Percentiles rank a stretch among this genome's conserved stretches.
These are phyloP conservation scores for Saccharomyces hybrid DNA, from an alignment of 1,139 yeast genomes.

Conservation along the genomic window DNA sequence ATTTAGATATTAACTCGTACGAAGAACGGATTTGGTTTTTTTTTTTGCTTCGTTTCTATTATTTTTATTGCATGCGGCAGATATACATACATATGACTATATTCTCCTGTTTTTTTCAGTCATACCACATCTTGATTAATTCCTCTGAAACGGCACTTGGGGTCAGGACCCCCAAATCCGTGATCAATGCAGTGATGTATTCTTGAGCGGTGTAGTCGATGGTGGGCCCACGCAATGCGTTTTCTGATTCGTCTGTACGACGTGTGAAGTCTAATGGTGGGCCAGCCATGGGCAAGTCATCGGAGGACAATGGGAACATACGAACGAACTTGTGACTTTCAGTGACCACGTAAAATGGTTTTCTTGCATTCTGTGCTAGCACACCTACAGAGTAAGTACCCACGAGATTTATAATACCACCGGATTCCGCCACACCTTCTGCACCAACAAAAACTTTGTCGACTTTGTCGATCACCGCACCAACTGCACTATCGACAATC, in stretches of 20 bases:
- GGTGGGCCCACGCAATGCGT: conserved; percentile 38
- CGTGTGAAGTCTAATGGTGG: conserved; percentile 39
- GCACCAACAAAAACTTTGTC: conserved; percentile 96
- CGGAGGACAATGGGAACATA: conserved; percentile 88
- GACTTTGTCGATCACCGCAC: conserved; percentile 82
- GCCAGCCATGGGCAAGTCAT: conserved; percentile 69
- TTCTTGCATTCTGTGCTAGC: conserved; percentile 79
- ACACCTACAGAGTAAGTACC: conserved; percentile 96
- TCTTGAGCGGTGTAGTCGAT: conserved; percentile 96
- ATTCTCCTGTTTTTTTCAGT: conserved; percentile 33
- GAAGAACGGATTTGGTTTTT: neutral
- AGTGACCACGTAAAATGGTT: conserved; percentile 89
- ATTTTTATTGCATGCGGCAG: neutral
- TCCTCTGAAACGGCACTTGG: conserved; percentile 98
- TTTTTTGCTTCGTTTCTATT: neutral
- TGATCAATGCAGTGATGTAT: conserved; percentile 87
- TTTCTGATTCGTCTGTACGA: conserved; percentile 28
- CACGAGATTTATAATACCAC: conserved; percentile 92
- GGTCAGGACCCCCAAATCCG: conserved; percentile 92
- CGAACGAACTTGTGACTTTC: conserved; percentile 96
- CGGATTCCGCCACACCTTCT: conserved; percentile 97
- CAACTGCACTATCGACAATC: conserved; percentile 90
- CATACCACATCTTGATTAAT: conserved; percentile 96
- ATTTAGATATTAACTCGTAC: neutral
- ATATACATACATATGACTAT: neutral